phyloP scores from a whole-genome alignment of 2,329 filamentous ascomycete species.

The Talaromyces islandicus region DNA sequence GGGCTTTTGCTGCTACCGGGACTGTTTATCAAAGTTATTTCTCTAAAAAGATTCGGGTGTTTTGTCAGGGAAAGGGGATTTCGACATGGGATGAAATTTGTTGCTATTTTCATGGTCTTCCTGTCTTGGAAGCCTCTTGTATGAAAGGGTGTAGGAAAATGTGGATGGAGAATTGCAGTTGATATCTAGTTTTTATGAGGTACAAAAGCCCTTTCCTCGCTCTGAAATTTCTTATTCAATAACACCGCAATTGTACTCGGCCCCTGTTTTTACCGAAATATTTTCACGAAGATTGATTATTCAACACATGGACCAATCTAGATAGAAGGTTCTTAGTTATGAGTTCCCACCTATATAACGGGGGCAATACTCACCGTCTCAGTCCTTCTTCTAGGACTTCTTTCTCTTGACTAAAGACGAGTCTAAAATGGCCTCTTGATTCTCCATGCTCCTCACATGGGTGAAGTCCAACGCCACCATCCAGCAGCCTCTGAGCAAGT shows the following conservation, averaged over 20 bases:
- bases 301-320: background rate
- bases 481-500: conserved; percentile 40
- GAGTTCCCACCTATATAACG: background rate
- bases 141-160: background rate
- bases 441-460: conserved; percentile 41
- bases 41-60: background rate
- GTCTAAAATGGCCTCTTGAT: conserved; percentile 47
- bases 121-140: background rate
- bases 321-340: background rate
- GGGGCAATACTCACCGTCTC: background rate
- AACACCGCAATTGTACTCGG: too few species aligned
- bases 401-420: conserved; percentile 44
- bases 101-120: background rate
- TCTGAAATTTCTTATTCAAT: too few species aligned
- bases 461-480: conserved; percentile 47
- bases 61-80: background rate
- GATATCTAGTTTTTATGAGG: too few species aligned
- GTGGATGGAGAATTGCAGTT: background rate
- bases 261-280: background rate
- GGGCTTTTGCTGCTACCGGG: background rate
- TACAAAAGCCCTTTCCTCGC: too few species aligned
- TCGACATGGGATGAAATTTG: background rate
- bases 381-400: conserved; percentile 30
- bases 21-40: background rate
- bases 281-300: background rate